phyloP scores from a whole-genome alignment of 2,329 filamentous ascomycete species.

The Geosmithia putterillii region DNA sequence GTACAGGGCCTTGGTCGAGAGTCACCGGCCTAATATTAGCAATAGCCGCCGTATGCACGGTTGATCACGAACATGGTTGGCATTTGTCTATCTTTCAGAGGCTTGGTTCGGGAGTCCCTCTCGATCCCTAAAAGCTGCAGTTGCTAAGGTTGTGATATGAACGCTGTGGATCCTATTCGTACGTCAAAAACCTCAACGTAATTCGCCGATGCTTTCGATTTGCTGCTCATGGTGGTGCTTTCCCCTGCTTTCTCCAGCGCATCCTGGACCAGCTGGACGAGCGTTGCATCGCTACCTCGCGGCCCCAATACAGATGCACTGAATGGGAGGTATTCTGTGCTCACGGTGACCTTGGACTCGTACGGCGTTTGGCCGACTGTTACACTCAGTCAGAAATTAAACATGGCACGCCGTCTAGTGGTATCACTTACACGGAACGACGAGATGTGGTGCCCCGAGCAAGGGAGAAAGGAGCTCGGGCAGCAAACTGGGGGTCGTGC shows the following conservation, averaged over 20 bases:
- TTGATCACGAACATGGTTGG: too few species aligned
- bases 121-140: not conserved
- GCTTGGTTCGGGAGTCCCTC: not conserved
- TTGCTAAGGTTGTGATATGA: not conserved
- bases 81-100: too few species aligned
- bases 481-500: not conserved
- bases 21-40: too few species aligned
- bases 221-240: constrained; percentile 3
- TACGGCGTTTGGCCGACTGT: constrained; percentile 18
- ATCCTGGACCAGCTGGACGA: constrained; percentile 14
- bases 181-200: not conserved
- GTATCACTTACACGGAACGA: constrained; percentile 19
- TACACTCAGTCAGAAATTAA: not conserved
- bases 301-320: constrained; percentile 16
- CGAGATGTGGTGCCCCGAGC: constrained; percentile 16
- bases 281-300: constrained; percentile 11
- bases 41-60: too few species aligned
- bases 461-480: constrained; percentile 13
- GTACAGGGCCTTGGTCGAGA: too few species aligned
- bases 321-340: constrained; percentile 15
- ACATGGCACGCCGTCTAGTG: not conserved
- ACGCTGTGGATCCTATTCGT: not conserved
- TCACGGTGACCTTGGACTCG: constrained; percentile 13
- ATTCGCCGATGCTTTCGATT: not conserved
- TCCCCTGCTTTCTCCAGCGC: constrained; percentile 10